Evolutionary conservation across 2,329 filamentous ascomycete genomes (phyloP).

Genomic region (Alternaria sp.): DNA sequence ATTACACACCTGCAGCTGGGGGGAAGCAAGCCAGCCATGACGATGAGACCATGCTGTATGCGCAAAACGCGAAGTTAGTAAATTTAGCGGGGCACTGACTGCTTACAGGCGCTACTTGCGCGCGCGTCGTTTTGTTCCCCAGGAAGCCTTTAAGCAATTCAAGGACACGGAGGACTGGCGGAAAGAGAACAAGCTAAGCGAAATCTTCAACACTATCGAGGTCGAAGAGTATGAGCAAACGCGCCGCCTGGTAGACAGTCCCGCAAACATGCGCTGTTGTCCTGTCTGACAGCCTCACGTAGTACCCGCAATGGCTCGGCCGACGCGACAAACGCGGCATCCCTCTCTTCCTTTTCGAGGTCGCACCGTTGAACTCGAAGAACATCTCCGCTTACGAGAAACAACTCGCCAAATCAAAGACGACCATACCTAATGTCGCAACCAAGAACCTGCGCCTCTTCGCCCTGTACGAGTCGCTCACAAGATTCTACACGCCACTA

Average conservation of each 20-base stretch:
- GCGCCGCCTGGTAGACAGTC: constrained; percentile 69
- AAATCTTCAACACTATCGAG: constrained; percentile 87
- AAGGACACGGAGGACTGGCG: constrained; percentile 90
- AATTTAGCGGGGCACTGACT: constrained; percentile 35
- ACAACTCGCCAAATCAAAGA: constrained; percentile 62
- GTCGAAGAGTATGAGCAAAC: constrained; percentile 83
- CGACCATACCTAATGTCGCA: constrained; percentile 70
- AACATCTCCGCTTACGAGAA: constrained; percentile 82
- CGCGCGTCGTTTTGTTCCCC: constrained; percentile 79
- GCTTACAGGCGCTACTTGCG: constrained; percentile 78
- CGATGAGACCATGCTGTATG: constrained; percentile 75
- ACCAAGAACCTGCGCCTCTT: constrained; percentile 85
- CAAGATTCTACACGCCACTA: constrained; percentile 84
- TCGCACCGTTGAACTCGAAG: constrained; percentile 82
- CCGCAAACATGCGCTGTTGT: constrained; percentile 6
- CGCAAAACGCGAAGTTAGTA: constrained; percentile 11
- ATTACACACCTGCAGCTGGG: constrained; percentile 62
- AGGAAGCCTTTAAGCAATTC: constrained; percentile 84
- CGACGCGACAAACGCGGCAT: constrained; percentile 90
- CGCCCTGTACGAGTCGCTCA: constrained; percentile 92
- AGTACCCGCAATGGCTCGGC: constrained; percentile 96
- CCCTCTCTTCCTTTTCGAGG: constrained; percentile 89
- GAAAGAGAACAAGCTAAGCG: constrained; percentile 76
- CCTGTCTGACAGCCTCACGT: constrained; percentile 32
- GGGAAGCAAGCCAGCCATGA: constrained; percentile 67